Evolutionary conservation across 2,329 filamentous ascomycete genomes (phyloP), one percentile per base, ranked within the genome.

Genomic region (Aureobasidium subglaciale): DNA sequence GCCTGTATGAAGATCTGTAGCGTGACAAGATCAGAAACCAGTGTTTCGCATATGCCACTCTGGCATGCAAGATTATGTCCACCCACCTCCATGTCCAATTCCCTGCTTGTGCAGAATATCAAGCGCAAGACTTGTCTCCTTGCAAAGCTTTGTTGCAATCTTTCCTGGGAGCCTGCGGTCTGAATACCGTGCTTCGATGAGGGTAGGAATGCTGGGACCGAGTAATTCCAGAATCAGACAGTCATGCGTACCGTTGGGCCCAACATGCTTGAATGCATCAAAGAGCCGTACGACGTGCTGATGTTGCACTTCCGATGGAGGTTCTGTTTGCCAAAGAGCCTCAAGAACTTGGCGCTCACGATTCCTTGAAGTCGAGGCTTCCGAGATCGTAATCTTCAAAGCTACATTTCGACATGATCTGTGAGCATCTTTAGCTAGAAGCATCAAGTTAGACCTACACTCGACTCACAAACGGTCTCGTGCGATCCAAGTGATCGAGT

Each of bases 241-340:
- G n/a, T 65, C 59, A 59, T 78, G 75, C 2, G 29, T 64, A 10
- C 75, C 73, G 62, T 78, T 78, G 6, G 73, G 73, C 9, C 75
- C 73, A 2, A 60, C 38, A 41, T 72, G 48, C 7, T 68, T 34
- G 34, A 77, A 77, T 16, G 64, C 22, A 58, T 74, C 68, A 22
- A 71, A 56, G 20, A 75, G 40, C 20, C 58, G 63, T 35, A 73
- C 67, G 10, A 74, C 34, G 63, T 75, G 60, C 32, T 57, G 57
- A 16, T 45, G 57, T 20, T 59, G 60, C 22, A 60, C 37, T 13
- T 62, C 10, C 37, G 40, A 29, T n/a, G 34, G 60, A 61, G 46
- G 16, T n/a, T 22, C 25, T 11, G 29, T 11, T 27, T 18, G 34
- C 15, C 56, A 45, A 37, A 64, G 13, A n/a, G 54, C 29, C n/a